Evolutionary conservation across 2,329 filamentous ascomycete genomes (phyloP), one percentile per base, ranked within the genome.

Genomic region (Diplocarpon mali): DNA sequence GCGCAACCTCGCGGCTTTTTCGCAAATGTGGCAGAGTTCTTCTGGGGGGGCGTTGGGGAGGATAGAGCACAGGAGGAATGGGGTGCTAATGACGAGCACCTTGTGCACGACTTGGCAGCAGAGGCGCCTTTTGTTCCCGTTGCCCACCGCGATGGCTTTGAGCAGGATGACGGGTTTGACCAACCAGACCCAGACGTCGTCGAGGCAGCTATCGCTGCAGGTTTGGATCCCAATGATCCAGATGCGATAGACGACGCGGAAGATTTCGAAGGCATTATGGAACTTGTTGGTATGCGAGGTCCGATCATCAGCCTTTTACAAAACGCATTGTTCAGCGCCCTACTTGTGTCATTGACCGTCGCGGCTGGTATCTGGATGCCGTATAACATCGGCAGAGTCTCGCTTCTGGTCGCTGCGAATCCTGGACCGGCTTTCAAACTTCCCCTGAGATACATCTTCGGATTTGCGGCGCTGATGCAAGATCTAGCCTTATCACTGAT

Each of bases 211-310:
- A 73, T 73, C 15, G 77, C 75, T 39, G 79, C 76, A 13, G 83
- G 75, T 8, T 68, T 90, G 30, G 86, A 95, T 46, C 74, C 78
- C 35, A 81, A 85, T 52, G 86, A 95, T 44, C 73, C 78, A 43
- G 81, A 85, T 54, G 83, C 80, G 9, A 74, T 87, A 35, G 85
- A 89, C 35, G 84, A 95, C 54, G 85, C 85, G 9, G 92, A 98
- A 64, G 92, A 98, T 59, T 78, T 98, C 13, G 92, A 98, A 61
- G 92, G 92, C 0, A 85, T 98, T 42, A 80, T 98, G 69, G 92
- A 98, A 62, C 76, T 98, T 13, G 83, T 98, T 47, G 92, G 92
- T 31, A 93, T 98, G 84, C 86, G 93, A 58, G 92, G 92, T 0
- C 92, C 92, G 0, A 72, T 98, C 2, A 82, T 83, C 12, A 88